Percentiles rank a stretch among this genome's conserved stretches.
Evolutionary conservation across 2,329 filamentous ascomycete genomes (phyloP).

Genomic region (Curvularia lunata): DNA sequence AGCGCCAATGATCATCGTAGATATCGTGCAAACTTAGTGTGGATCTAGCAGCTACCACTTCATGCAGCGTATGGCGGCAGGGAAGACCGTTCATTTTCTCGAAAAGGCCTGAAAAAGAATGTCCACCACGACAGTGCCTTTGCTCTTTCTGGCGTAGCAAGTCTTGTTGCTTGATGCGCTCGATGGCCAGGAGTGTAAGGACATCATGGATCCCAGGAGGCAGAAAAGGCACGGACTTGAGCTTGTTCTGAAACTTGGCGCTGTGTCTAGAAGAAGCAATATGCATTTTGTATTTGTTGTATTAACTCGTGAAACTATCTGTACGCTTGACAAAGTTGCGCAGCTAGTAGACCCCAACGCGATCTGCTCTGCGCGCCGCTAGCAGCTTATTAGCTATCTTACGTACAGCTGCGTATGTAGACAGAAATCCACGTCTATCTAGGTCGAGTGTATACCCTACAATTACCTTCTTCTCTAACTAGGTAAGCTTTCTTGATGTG

Average conservation of each 20-base stretch:
- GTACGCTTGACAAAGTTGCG: not conserved
- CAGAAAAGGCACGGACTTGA: conserved; percentile 13
- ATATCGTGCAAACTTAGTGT: conserved; percentile 5
- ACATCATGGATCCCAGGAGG: conserved; percentile 16
- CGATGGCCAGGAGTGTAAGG: conserved; percentile 16
- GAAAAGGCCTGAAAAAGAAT: conserved; percentile 14
- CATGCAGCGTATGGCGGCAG: conserved; percentile 8
- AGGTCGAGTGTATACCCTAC: too few species aligned
- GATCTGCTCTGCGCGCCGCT: too few species aligned
- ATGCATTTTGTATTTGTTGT: conserved; percentile 17
- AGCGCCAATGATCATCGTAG: conserved; percentile 16
- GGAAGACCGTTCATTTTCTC: conserved; percentile 15
- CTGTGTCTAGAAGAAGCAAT: conserved; percentile 16
- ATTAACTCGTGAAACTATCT: conserved; percentile 17
- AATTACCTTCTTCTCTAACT: too few species aligned
- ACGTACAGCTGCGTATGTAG: too few species aligned
- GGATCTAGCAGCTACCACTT: conserved; percentile 2
- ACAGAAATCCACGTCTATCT: too few species aligned
- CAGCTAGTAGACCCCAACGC: too few species aligned
- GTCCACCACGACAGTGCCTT: conserved; percentile 5
- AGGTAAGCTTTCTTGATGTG: too few species aligned
- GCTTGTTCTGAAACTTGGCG: too few species aligned
- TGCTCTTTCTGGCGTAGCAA: conserved; percentile 20
- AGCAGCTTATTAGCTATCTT: too few species aligned
- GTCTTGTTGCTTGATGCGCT: conserved; percentile 21